These are phyloP conservation scores for Botrytis sinoallii DNA, from an alignment of 2,329 filamentous ascomycete species.

Conservation along the genomic window DNA sequence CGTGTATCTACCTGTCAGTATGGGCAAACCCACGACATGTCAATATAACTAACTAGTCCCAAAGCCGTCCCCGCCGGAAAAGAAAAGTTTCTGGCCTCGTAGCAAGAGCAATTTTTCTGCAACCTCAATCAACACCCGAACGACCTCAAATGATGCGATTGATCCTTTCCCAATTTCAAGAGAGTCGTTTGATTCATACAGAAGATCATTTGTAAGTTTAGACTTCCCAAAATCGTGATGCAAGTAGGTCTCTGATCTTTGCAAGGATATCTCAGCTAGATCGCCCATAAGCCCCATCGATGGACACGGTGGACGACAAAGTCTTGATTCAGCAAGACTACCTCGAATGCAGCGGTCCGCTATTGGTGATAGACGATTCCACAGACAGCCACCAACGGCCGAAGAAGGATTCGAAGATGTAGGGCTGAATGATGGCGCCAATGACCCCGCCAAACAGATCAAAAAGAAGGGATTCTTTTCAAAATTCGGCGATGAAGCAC, in stretches of 20 bases:
- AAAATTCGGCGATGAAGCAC: slow-evolving; percentile 63
- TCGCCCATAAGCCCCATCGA: slow-evolving; percentile 66
- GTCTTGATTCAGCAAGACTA: slow-evolving; percentile 72
- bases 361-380: slow-evolving; percentile 55
- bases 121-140: slow-evolving; percentile 59
- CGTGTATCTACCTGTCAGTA: slow-evolving; percentile 82
- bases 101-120: slow-evolving; percentile 46
- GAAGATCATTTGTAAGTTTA: slow-evolving; percentile 81
- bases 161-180: slow-evolving; percentile 94
- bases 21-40: not conserved
- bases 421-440: slow-evolving; percentile 73
- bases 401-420: slow-evolving; percentile 90
- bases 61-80: slow-evolving; percentile 85
- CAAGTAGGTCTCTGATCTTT: slow-evolving; percentile 18
- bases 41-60: slow-evolving; percentile 33
- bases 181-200: slow-evolving; percentile 95
- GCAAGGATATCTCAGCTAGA: slow-evolving; percentile 82
- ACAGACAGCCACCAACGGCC: slow-evolving; percentile 59
- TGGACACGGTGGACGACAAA: slow-evolving; percentile 63
- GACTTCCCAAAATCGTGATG: not conserved
- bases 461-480: slow-evolving; percentile 79
- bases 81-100: slow-evolving; percentile 73
- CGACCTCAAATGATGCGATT: slow-evolving; percentile 55
- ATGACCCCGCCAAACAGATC: slow-evolving; percentile 39
- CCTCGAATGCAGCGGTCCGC: slow-evolving; percentile 61